Percentiles rank a stretch among this genome's conserved stretches.
Conservation (phyloP, 2,329 filamentous ascomycete species). For the Acephala macrosclerotiorum region DNA sequence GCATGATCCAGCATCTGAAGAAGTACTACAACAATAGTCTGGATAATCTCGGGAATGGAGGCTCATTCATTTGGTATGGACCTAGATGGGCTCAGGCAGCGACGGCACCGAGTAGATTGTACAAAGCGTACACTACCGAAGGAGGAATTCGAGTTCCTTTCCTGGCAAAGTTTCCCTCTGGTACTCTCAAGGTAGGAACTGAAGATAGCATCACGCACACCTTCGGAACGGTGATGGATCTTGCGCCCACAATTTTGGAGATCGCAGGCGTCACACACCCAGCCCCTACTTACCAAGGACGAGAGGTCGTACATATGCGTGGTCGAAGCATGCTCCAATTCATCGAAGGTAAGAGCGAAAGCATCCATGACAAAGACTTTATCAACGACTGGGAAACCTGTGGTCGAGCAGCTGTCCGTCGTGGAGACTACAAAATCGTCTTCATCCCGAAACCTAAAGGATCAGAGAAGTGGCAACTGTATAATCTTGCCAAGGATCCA, state of each 20-base stretch:
- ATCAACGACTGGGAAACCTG: constrained; percentile 65
- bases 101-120: constrained; percentile 55
- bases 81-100: constrained; percentile 62
- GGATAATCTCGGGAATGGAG: constrained; percentile 63
- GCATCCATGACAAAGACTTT: constrained; percentile 58
- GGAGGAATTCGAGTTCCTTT: constrained; percentile 44
- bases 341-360: constrained; percentile 44
- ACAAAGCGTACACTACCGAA: constrained; percentile 45
- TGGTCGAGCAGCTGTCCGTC: constrained; percentile 57
- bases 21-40: constrained; percentile 65
- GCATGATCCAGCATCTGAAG: constrained; percentile 44
- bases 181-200: constrained; percentile 17
- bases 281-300: constrained; percentile 39
- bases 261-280: constrained; percentile 45
- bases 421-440: constrained; percentile 63
- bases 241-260: constrained; percentile 47
- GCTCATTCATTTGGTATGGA: constrained; percentile 68
- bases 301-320: constrained; percentile 43
- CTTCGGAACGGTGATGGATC: constrained; percentile 49
- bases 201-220: constrained; percentile 45
- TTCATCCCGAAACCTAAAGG: constrained; percentile 64
- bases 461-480: constrained; percentile 63
- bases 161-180: constrained; percentile 54
- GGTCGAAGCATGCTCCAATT: constrained; percentile 52
- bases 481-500: constrained; percentile 58